Evolutionary conservation across 2,329 filamentous ascomycete genomes (phyloP), one percentile per base, ranked within the genome.

Genomic region (Emmonsia crescens): DNA sequence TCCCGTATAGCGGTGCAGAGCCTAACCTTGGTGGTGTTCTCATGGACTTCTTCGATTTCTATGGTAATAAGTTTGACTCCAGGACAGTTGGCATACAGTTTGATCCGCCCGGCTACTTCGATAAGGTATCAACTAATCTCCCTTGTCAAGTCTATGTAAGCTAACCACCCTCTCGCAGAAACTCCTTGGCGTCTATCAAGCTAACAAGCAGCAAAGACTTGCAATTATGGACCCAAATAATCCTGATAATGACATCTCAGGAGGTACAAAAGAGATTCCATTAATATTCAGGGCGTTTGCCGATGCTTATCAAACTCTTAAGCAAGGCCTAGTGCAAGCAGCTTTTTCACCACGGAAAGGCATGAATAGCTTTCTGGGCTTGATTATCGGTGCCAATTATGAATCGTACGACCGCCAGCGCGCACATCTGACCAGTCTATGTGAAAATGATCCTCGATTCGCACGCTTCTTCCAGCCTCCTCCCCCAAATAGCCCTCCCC

Each of bases 221-320:
- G 89, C 88, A 9, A 96, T 99, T 68, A 88, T 96, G 62, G 94
- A 99, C 70, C 94, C 94, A 0, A 96, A 97, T 73, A 89, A 89
- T 62, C 73, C 83, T 0, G 77, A 81, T 31, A 97, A 97, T 72
- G 94, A 99, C 70, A 94, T 99, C 31, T 87, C 94, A 0, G 91
- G 91, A 10, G 92, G 92, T 10, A 94, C 91, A 0, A 82, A 79
- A 54, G 88, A 89, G 66, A 89, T 88, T 8, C 66, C 74, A 0
- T 78, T 83, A 9, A 89, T 96, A 57, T 78, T 89, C 66, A 72
- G 79, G n/a, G 79, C 81, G 14, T 97, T 99, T 72, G 77, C 82
- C 0, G 76, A 85, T 1, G 89, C 89, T 0, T 83, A 85, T 69
- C 69, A 78, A 10, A 72, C 73, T 2, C 75, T 96, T 19, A 77